phyloP scores from a whole-genome alignment of 106 monocot species.

The Cymbidium sinense region DNA sequence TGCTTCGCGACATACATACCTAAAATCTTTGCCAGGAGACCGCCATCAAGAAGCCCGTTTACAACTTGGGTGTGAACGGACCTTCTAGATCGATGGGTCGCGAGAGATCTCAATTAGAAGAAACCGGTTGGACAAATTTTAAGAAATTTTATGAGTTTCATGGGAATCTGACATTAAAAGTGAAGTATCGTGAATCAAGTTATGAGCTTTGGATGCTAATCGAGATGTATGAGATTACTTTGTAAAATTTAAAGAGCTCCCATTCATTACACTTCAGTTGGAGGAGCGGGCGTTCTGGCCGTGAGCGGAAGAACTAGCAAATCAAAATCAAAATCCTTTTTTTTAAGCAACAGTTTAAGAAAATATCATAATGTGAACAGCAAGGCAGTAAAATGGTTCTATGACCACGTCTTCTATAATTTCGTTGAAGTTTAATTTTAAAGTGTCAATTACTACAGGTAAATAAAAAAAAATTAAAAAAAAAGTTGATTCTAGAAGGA shows the following conservation, averaged over 20 bases:
- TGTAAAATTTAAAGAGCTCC: background rate
- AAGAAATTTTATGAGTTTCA: background rate
- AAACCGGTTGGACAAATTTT: conserved; percentile 8
- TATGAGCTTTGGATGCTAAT: background rate
- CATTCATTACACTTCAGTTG: conserved; percentile 1
- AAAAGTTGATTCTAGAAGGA: too few species aligned
- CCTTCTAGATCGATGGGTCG: conserved; percentile 28
- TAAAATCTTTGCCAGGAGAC: conserved; percentile 26
- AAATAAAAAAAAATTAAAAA: too few species aligned
- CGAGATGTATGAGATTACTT: background rate
- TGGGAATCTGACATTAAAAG: conserved; percentile 1
- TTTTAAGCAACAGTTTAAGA: too few species aligned
- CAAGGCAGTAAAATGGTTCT: too few species aligned
- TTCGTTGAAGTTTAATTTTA: too few species aligned
- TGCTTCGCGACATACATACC: conserved; percentile 75
- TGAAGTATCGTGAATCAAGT: background rate
- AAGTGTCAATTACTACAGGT: too few species aligned
- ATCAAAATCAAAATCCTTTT: background rate
- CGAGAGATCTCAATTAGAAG: conserved; percentile 15
- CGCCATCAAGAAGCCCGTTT: too few species aligned
- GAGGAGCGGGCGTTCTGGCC: background rate
- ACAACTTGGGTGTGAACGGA: conserved; percentile 51
- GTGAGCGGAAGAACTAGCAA: background rate
- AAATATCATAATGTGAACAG: too few species aligned
- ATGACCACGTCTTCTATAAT: too few species aligned